These are phyloP conservation scores for Talaromyces ruber DNA, from an alignment of 495 filamentous ascomycete species.

Conservation along the genomic window DNA sequence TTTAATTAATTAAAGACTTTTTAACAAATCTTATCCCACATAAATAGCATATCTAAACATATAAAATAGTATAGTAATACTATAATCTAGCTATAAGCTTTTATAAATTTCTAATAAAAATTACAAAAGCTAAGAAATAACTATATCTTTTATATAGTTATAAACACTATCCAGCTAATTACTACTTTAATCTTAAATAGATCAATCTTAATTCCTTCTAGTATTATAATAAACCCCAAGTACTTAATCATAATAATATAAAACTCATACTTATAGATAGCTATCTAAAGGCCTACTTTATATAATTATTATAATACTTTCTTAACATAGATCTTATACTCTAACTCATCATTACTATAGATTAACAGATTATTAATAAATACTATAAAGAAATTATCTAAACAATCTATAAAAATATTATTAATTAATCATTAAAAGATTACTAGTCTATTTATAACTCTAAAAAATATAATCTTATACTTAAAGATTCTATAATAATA, in stretches of 20 bases:
- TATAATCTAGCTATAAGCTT: neutral
- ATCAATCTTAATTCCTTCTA: too few species aligned
- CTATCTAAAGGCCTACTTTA: too few species aligned
- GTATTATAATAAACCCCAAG: too few species aligned
- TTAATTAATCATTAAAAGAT: slow-evolving; percentile 15
- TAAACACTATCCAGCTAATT: neutral
- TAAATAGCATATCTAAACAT: neutral
- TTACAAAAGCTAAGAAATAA: neutral
- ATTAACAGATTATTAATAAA: slow-evolving; percentile 15
- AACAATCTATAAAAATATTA: slow-evolving; percentile 12
- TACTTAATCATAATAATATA: too few species aligned
- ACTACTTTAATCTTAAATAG: slow-evolving; percentile 3
- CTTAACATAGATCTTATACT: too few species aligned
- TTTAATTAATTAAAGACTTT: neutral
- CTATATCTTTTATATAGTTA: neutral
- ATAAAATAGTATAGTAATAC: neutral
- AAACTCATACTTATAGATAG: too few species aligned
- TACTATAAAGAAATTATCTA: slow-evolving; percentile 9
- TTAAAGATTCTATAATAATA: slow-evolving; percentile 1
- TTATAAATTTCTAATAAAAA: neutral
- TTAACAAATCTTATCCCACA: too few species aligned
- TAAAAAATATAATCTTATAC: slow-evolving; percentile 5
- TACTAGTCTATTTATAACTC: slow-evolving; percentile 6
- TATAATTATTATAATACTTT: too few species aligned
- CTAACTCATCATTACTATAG: too few species aligned